These are phyloP conservation scores for Pyricularia sp. DNA, from an alignment of 2,329 filamentous ascomycete genomes.

Conservation along the genomic window DNA sequence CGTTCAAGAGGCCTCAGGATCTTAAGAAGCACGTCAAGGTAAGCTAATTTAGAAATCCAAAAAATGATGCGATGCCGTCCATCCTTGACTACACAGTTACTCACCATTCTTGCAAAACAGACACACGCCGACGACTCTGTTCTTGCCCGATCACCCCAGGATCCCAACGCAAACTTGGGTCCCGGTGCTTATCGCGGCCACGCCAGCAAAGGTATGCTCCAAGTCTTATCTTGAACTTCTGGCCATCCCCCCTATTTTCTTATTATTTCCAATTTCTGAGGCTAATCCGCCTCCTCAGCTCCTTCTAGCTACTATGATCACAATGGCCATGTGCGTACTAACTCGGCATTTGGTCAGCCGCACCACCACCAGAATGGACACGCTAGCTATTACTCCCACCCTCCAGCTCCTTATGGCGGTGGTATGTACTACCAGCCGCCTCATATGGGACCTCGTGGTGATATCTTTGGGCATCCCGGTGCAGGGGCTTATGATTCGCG, in stretches of 20 bases:
- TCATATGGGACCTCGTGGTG: constrained; percentile 44
- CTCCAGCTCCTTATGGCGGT: constrained; percentile 52
- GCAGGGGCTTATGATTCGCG: constrained; percentile 52
- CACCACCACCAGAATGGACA: constrained; percentile 42
- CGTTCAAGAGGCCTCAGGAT: constrained; percentile 98
- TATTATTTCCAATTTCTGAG: constrained; percentile 16
- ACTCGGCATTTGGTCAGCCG: constrained; percentile 41
- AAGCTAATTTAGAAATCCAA: constrained; percentile 13
- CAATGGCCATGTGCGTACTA: constrained; percentile 52
- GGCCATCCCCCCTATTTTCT: constrained; percentile 12
- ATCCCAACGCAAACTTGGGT: constrained; percentile 39
- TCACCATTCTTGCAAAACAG: constrained; percentile 20
- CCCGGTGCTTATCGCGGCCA: constrained; percentile 41
- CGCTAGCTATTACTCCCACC: constrained; percentile 51
- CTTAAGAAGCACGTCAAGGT: constrained; percentile 98
- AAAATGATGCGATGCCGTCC: background rate
- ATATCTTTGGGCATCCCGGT: constrained; percentile 39
- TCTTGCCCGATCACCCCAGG: constrained; percentile 42
- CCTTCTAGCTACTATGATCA: constrained; percentile 56
- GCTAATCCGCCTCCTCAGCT: constrained; percentile 35
- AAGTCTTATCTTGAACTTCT: background rate
- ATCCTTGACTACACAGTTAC: background rate
- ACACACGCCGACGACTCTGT: constrained; percentile 95
- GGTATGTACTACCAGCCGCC: constrained; percentile 62
- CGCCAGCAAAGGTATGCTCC: constrained; percentile 40